Base-by-base conservation (phyloP, 1,284 basidiomycete genomes). In the Vanrija humicola region DNA sequence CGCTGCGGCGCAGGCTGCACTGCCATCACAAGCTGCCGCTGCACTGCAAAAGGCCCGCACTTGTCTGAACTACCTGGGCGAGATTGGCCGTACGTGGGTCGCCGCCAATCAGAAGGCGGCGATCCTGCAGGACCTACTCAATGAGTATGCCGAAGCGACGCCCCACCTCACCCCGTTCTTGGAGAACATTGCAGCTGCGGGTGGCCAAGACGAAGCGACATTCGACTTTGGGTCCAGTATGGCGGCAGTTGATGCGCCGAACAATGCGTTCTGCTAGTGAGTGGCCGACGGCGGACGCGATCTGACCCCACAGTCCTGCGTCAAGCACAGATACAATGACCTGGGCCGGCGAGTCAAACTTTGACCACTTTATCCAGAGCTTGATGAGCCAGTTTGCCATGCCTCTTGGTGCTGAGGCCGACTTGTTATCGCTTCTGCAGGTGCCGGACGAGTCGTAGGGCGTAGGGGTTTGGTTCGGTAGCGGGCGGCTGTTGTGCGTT, bases 71-170 rank as follows among this genome's bases (percentile, higher is more conserved):
- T 46, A 52, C 6, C 52, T 61, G 1, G 42, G 46, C 28, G 44
- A 43, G 14, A 55, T 56, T 16, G 55, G 52, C 6, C 19, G 26
- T 6, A 61, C 59, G 4, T 61, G 59, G 59, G 38, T 43, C 1
- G 46, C 49, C 3, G 55, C 52, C 1, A 28, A 19, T 6, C 59
- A 56, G 23, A 48, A 56, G 38, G 59, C 59, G 1, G 39, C 21
- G 6, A 52, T 57, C 16, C 51, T 61, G 6, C 49, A 50, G 5
- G 52, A 54, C 12, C 40, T 57, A 23, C 29, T 61, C 16, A n/a
- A 21, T 7, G 52, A 57, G 9, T 54, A 43, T n/a, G 46, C 48
- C 8, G 48, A 43, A 12, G 57, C 57, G 3, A 48, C 42, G 15
- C 29, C 38, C 12, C 50, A 55, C 15, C 23, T 55, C 3, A 46